Conservation (phyloP, 2,329 filamentous ascomycete species). For the Zymoseptoria brevis region DNA sequence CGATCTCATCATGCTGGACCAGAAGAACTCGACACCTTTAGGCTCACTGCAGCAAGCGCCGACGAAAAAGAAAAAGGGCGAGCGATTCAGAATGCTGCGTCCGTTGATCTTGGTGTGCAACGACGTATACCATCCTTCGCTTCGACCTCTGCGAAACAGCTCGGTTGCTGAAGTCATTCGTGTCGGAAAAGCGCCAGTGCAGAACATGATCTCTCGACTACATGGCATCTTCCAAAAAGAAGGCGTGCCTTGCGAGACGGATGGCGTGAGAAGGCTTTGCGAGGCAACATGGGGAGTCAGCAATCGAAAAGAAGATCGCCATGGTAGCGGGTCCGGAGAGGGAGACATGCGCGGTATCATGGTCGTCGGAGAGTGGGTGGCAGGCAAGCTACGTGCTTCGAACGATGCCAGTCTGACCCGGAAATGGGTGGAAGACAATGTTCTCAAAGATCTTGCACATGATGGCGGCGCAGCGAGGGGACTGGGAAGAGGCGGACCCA, state of each 20-base stretch:
- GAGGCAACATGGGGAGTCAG: slow-evolving; percentile 76
- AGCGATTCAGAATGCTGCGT: slow-evolving; percentile 78
- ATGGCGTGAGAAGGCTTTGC: slow-evolving; percentile 77
- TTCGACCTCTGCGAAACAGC: slow-evolving; percentile 73
- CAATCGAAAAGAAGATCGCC: slow-evolving; percentile 55
- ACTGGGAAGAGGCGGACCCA: slow-evolving; percentile 61
- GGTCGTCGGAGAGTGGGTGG: slow-evolving; percentile 83
- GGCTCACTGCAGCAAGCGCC: slow-evolving; percentile 30
- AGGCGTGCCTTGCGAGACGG: slow-evolving; percentile 77
- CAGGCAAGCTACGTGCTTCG: slow-evolving; percentile 53
- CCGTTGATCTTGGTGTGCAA: slow-evolving; percentile 95
- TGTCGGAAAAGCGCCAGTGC: slow-evolving; percentile 78
- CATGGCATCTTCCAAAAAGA: slow-evolving; percentile 83
- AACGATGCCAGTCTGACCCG: slow-evolving; percentile 52
- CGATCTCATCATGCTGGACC: slow-evolving; percentile 77
- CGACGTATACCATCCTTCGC: slow-evolving; percentile 85
- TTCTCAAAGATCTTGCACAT: slow-evolving; percentile 59
- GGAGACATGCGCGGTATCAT: slow-evolving; percentile 75
- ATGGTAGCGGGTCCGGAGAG: slow-evolving; percentile 51
- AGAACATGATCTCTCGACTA: slow-evolving; percentile 73
- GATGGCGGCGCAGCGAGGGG: slow-evolving; percentile 65
- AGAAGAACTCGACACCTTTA: slow-evolving; percentile 57
- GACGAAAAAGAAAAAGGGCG: slow-evolving; percentile 60
- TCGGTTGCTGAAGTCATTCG: slow-evolving; percentile 88
- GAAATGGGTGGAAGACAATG: slow-evolving; percentile 67